Evolutionary conservation across 495 filamentous ascomycete species (phyloP), one percentile per base, ranked within the genome.

Genomic region (Acidomyces sp.): DNA sequence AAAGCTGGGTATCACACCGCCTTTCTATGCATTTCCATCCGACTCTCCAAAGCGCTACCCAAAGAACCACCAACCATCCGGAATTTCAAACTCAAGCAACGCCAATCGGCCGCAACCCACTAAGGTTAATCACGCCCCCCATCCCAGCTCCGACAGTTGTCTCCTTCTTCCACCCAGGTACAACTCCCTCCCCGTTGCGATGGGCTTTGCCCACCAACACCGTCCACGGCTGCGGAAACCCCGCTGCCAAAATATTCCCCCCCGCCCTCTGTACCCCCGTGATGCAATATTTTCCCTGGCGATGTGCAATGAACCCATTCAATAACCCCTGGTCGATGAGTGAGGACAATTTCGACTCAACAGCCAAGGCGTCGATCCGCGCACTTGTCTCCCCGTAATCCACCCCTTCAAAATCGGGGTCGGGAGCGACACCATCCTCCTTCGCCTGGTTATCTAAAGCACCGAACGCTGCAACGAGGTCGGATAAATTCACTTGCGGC

Each of bases 241-340:
- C 76, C 0, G 71, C 77, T 4, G 70, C 68, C 34, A 82, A 52
- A 1, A 74, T 69, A 41, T 38, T 25, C 2, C 37, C 48, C 28
- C 46, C 41, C 38, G 37, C 43, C 36, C 69, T 61, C 52, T 81
- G 82, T 12, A 83, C 74, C 5, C 90, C 87, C 20, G 81, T 72
- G 25, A 95, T 79, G 3, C 85, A 86, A 45, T 93, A 92, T 15
- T 76, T 74, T 20, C 66, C 69, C 49, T 77, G 76, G 23, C 69
- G 63, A 49, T 90, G 82, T 9, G 82, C 82, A 17, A 95, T 69
- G 49, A 87, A 97, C 4, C 90, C 90, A 41, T 78, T 76, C 36
- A 95, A 68, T n/a, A 95, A 64, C 6, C 78, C 80, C 57, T 93
- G 84, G 20, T 78, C 75, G 12, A 93, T 69, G 5, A 95, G 64